Percentiles rank a stretch among this genome's conserved stretches.
phyloP scores from a whole-genome alignment of 176 grass and related monocot genomes.

The Poa pratensis region DNA sequence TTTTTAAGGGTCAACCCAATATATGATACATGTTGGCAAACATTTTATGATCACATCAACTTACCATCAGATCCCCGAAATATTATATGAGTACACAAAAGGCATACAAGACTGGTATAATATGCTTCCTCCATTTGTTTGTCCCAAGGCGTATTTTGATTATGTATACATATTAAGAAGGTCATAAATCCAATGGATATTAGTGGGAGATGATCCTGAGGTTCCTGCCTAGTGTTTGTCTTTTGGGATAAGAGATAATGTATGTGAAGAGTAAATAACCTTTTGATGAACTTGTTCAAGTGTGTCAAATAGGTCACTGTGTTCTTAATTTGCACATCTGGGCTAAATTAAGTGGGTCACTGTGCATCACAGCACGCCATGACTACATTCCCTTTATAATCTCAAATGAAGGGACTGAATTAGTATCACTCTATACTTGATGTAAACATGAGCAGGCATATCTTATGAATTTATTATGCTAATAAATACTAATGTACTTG shows the following conservation, averaged over 20 bases:
- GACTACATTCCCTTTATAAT: background rate
- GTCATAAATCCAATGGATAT: background rate
- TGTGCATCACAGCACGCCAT: background rate
- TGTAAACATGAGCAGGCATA: background rate
- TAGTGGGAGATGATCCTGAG: background rate
- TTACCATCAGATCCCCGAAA: background rate
- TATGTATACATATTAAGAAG: background rate
- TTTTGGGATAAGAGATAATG: constrained; percentile 3
- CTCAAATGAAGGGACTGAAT: too few species aligned
- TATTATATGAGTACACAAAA: background rate
- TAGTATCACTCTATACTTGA: background rate
- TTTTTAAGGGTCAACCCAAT: background rate
- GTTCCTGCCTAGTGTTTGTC: background rate
- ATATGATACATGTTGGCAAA: background rate
- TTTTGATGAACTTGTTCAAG: background rate
- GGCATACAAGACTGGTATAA: background rate
- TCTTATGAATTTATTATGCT: background rate
- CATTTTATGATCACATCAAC: background rate
- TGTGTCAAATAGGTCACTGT: background rate
- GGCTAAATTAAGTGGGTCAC: background rate
- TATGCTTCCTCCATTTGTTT: background rate
- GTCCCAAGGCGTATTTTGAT: background rate
- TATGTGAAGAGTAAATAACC: background rate
- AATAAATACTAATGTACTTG: background rate
- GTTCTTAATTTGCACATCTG: background rate